Evolutionary conservation across 495 filamentous ascomycete genomes (phyloP), one percentile per base, ranked within the genome.

Genomic region (Aspergillus indologenus): DNA sequence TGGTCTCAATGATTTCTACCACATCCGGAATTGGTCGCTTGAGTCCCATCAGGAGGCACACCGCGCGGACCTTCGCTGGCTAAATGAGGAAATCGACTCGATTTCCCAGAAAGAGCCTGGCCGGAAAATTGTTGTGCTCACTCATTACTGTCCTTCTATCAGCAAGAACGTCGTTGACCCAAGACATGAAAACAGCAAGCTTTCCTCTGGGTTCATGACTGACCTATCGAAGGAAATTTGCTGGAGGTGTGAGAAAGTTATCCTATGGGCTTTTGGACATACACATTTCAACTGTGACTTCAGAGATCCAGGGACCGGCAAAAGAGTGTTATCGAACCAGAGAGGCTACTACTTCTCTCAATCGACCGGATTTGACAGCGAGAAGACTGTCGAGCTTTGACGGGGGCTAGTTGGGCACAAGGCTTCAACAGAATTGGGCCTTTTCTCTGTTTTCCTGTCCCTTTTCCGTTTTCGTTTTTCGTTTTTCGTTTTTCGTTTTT

Each of bases 261-360:
- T 61, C 49, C 21, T 81, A 1, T 81, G 78, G 79, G 79, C 73
- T 15, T 83, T 80, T 62, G 80, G 78, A 8, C 79, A 81, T 64
- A 82, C 81, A 14, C 81, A 84, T 68, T 80, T 68, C 61, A 83
- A 79, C 61, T 81, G 77, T 61, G 71, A 77, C 58, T 77, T 77
- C 63, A 7, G 21, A 47, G 66, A 69, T 51, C 0, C 31, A 26
- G 4, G 22, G 49, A 63, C 63, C 12, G 63, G 61, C 8, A 71
- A 71, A 50, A 64, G 56, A 48, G 57, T 73, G 24, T 15, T 71
- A 17, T 21, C 67, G 22, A 70, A 73, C 45, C 69, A 73, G 57
- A 63, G 63, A 47, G 71, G 69, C 17, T 71, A 70, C 42, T 69
- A 70, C 46, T 68, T 67, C 40, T 20, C 70, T 14, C 65, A 71